Evolutionary conservation across 2,329 filamentous ascomycete species (phyloP), one percentile per base, ranked within the genome.

Genomic region (Colletotrichum costaricense): DNA sequence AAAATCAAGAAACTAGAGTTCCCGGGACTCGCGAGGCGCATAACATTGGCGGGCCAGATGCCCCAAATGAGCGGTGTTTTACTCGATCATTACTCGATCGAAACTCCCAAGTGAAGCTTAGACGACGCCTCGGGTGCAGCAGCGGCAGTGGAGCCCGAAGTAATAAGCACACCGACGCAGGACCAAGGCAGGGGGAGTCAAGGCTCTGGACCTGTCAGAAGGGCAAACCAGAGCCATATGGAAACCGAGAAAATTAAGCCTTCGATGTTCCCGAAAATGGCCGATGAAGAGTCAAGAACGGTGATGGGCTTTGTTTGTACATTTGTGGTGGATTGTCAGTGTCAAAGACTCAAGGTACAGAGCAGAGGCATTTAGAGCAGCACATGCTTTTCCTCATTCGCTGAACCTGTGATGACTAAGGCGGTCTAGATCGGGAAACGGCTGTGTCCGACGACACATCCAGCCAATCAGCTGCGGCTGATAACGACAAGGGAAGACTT

Each of bases 31-130:
- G 38, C 28, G n/a, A 35, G 60, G 60, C 46, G 60, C 60, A 63
- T 63, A 16, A 42, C 9, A 14, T 42, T 49, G 38, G 67, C 65
- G 65, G 66, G 62, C 46, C 65, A 59, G 46, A 59, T 28, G 19
- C 22, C 55, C 73, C 24, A 38, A 59, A 63, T 26, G 5, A 59
- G 49, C 55, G 33, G 22, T 65, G 38, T 60, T 79, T 85, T 85
- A 84, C 83, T 83, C 82, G 82, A 84, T 83, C 60, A 77, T 85
- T 85, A 85, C 84, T 86, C 84, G 84, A 86, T 85, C 73, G 76
- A 85, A 86, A 85, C 80, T 80, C 78, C 74, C 74, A 49, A 59
- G 33, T 28, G 28, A 72, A 69, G 70, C 66, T 69, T 67, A 22
- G 58, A 35, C 63, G 63, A 46, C 52, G 24, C 67, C 58, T 54